A percentile compares a stretch with the other conserved stretches of the same genome.
Conservation (phyloP, 179 eudicot genomes). For the Amaranthus tricolor region DNA sequence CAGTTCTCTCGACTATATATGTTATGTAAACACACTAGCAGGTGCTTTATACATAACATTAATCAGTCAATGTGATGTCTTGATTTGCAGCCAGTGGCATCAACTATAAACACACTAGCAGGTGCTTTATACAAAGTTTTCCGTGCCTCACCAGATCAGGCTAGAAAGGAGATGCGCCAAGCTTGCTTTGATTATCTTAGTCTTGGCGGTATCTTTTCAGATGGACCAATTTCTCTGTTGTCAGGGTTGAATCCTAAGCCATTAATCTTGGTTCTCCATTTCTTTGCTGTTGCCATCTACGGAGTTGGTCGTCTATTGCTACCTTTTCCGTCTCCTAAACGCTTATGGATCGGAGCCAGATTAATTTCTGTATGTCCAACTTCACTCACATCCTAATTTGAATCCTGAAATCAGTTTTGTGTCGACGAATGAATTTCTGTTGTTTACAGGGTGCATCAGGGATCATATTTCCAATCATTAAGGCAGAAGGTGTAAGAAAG, state of each 20-base stretch:
- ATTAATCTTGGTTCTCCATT: constrained; percentile 45
- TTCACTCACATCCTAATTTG: neutral
- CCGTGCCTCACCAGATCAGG: constrained; percentile 47
- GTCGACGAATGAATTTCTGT: neutral
- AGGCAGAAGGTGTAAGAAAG: constrained; percentile 77
- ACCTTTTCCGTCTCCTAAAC: constrained; percentile 42
- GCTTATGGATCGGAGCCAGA: constrained; percentile 42
- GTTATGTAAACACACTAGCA: neutral
- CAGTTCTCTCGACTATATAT: neutral
- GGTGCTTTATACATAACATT: neutral
- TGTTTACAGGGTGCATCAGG: constrained; percentile 67
- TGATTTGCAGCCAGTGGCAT: constrained; percentile 44
- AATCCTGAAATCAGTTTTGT: neutral
- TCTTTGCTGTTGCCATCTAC: constrained; percentile 48
- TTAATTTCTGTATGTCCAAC: constrained; percentile 27
- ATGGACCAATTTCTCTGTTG: constrained; percentile 41
- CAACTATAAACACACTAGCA: constrained; percentile 47
- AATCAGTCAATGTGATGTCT: neutral
- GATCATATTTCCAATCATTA: constrained; percentile 71
- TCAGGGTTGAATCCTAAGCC: constrained; percentile 46
- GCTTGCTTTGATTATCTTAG: constrained; percentile 51
- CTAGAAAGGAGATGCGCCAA: constrained; percentile 45
- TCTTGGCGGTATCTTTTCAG: constrained; percentile 47
- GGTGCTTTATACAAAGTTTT: constrained; percentile 49
- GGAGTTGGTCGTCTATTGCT: constrained; percentile 42